Base-by-base conservation (phyloP, 192 early-diverging fungal genomes). In the Podila clonocystis region DNA sequence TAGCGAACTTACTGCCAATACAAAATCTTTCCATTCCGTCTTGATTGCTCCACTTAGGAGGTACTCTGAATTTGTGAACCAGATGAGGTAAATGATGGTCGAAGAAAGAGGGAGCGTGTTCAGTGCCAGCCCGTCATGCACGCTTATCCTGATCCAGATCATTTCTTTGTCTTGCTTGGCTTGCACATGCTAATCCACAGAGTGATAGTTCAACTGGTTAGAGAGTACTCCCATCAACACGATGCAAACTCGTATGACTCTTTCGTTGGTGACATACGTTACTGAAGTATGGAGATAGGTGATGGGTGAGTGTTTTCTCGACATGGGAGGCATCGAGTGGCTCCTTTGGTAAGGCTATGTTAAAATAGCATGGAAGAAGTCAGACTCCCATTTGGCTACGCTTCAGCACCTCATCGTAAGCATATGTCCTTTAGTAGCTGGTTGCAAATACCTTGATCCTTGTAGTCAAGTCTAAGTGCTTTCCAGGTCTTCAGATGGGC, bases 91-190 rank as follows among this genome's bases (percentile, higher is more conserved):
- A 8, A 84, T 65, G 58, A 83, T 57, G 4, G 67, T 71, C 6
- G 67, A 5, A n/a, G 69, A 58, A 24, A 64, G 24, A 49, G 85
- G 85, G 13, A 87, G 68, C 17, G 62, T 49, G 63, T 74, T 73
- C 17, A 82, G 79, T 29, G 80, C 65, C 58, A 85, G 50, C 17
- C 84, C 82, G 48, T 87, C 85, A 58, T 80, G 70, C 28, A 87
- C 66, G 65, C 75, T 80, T 77, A 87, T 83, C 55, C 85, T 69
- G 24, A 87, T 74, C 85, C 85, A 87, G 38, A 78, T 50, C 64
- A 74, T 80, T 9, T 84, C 52, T 58, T 72, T 50, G 20, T 72
- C 67, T 19, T 52, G 59, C 24, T 65, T 30, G 19, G 50, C 52
- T 55, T 85, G 72, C 2, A 80, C 52, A 48, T 85, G 82, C 82